Percentiles rank a stretch among this genome's conserved stretches.
phyloP scores from a whole-genome alignment of 352 stramenopile species.

The Phytophthora megakarya region DNA sequence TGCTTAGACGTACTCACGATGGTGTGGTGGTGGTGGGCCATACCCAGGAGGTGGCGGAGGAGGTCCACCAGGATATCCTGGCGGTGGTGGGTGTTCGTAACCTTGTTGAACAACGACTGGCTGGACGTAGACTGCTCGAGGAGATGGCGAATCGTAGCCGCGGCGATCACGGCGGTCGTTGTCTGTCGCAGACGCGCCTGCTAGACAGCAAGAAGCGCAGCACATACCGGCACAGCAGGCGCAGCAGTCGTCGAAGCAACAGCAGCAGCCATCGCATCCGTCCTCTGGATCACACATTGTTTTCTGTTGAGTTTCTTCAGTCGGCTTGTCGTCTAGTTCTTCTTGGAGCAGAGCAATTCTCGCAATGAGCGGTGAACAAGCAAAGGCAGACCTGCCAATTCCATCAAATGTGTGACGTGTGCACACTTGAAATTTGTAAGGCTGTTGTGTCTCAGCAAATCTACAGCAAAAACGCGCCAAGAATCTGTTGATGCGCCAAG shows the following conservation, averaged over 20 bases:
- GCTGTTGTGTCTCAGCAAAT: slow-evolving; percentile 18
- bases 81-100: slow-evolving; percentile 20
- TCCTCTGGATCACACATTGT: slow-evolving; percentile 32
- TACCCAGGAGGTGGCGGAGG: slow-evolving; percentile 29
- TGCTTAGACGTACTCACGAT: slow-evolving; percentile 28
- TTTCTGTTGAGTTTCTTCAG: no score
- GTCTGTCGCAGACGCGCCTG: slow-evolving; percentile 21
- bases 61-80: slow-evolving; percentile 20
- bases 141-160: slow-evolving; percentile 26
- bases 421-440: slow-evolving; percentile 20
- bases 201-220: slow-evolving; percentile 35
- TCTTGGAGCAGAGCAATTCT: no score
- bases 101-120: slow-evolving; percentile 33
- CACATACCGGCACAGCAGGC: slow-evolving; percentile 15
- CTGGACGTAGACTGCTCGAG: slow-evolving; percentile 32
- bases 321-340: neutral
- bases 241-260: slow-evolving; percentile 15
- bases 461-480: slow-evolving; percentile 13
- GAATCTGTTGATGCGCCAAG: slow-evolving; percentile 11
- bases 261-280: slow-evolving; percentile 24
- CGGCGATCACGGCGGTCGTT: slow-evolving; percentile 14
- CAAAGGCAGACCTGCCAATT: slow-evolving; percentile 8
- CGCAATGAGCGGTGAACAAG: slow-evolving; percentile 15
- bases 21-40: slow-evolving; percentile 12
- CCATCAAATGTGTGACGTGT: slow-evolving; percentile 20